Base-by-base conservation (phyloP, 1,284 basidiomycete genomes). In the Tilletia walkeri region DNA sequence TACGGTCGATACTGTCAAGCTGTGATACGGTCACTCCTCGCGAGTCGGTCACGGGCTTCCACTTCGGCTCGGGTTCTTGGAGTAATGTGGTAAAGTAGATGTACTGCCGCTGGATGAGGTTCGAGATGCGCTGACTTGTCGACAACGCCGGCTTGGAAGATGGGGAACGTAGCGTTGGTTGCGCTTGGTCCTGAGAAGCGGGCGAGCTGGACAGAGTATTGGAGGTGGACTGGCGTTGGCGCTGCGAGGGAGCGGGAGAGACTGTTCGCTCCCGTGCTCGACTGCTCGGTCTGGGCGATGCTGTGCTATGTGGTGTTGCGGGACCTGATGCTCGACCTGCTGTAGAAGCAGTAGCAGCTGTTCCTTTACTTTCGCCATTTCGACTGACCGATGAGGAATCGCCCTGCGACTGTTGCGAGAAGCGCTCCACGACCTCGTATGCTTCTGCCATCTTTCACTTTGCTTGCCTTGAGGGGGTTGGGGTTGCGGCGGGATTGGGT, bases 51-150 rank as follows among this genome's bases (percentile, higher is more conserved):
- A 92, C 90, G 80, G 66, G 84, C 82, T 89, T 91, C 96, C 96
- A 99, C 84, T 99, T 99, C 1, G 94, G 94, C 83, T 98, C 95
- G 0, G 96, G 96, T 81, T 99, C 96, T 84, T 99, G 96, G 53
- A 99, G 85, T 24, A 99, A 86, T 0, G 95, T 96, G 0, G 95
- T 95, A 83, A 99, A 99, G 84, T 99, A 84, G 72, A 98, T 97
- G 83, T 99, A 99, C 84, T 93, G 59, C 59, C 59, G 59, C 59
- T 63, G 59, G 14, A 63, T 63, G 3, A 63, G 59, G 36, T 41
- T 63, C 18, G 59, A 24, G 59, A 41, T 39, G 38, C 59, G 59
- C 59, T 18, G 90, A 76, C 16, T 82, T 88, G n/a, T 90, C 89
- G 7, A 85, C 5, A 24, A n/a, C 34, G 20, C 54, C 6, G 41